phyloP scores from a whole-genome alignment of 2,329 filamentous ascomycete species.

The Teratosphaeria viscida region DNA sequence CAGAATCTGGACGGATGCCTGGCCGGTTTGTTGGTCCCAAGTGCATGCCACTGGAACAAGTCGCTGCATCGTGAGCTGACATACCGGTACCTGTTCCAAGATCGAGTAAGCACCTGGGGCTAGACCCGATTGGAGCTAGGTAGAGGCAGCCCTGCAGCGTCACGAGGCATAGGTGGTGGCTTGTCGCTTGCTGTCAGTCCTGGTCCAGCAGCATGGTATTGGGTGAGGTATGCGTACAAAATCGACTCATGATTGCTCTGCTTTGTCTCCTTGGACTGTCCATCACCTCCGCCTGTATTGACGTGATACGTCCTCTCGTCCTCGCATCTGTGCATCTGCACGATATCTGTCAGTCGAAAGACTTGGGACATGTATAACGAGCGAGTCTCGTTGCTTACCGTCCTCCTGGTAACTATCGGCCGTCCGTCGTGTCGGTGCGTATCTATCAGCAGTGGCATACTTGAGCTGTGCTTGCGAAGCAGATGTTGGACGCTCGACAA shows the following conservation, averaged over 20 bases:
- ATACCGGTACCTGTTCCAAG: conserved; percentile 28
- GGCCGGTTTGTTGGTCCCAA: no score
- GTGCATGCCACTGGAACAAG: no score
- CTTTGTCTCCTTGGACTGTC: conserved; percentile 29
- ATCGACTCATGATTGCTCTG: conserved; percentile 21
- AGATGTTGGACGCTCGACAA: not conserved
- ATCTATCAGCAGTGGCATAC: not conserved
- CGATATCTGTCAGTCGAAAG: not conserved
- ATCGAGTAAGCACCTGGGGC: conserved; percentile 30
- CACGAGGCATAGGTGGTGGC: conserved; percentile 33
- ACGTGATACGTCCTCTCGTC: conserved; percentile 28
- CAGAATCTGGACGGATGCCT: not conserved
- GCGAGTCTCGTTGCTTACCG: not conserved
- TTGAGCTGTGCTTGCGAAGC: not conserved
- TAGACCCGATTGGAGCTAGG: conserved; percentile 19
- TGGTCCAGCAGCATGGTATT: conserved; percentile 6
- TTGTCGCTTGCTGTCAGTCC: conserved; percentile 6
- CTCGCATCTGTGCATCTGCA: conserved; percentile 25
- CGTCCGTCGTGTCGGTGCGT: not conserved
- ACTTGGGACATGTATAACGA: not conserved
- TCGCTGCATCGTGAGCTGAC: conserved; percentile 17
- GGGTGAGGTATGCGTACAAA: conserved; percentile 9
- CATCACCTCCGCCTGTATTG: conserved; percentile 24
- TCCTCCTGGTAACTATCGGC: not conserved
- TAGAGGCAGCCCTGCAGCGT: conserved; percentile 22